Evolutionary conservation across 305 asterid species (phyloP), one percentile per base, ranked within the genome.

Genomic region (Plantago rigida): DNA sequence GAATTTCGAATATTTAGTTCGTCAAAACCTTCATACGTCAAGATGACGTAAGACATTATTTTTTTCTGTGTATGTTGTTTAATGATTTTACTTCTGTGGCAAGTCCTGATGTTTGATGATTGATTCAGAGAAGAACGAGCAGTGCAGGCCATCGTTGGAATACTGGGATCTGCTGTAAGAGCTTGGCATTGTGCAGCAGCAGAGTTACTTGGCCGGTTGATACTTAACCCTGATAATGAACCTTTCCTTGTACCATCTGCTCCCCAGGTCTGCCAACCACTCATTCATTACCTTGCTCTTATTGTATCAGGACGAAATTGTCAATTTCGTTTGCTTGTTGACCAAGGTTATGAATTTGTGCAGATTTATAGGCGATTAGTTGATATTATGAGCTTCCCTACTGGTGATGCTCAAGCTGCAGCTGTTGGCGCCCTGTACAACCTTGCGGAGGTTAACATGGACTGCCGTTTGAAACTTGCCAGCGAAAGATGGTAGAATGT

Each of bases 111-210:
- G 41, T 52, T 51, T 12, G 13, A 19, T 3, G 39, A 19, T 52
- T 19, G 29, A 51, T 68, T 44, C 79, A 91, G 98, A 63, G 94
- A 79, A 73, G 78, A 80, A 55, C 93, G 84, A 51, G 96, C 92
- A 7, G 89, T 92, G 59, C 94, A 82, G 79, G 93, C 94, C 55
- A 79, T 88, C 69, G 83, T 84, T 89, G 95, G 84, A 66, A 80
- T 92, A 73, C 80, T 92, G 66, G 94, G 87, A 59, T 92, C 98
- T 63, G 78, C 89, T 68, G 94, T 92, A 56, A 76, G 78, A 77
- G 76, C 82, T 67, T 92, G 98, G 98, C 98, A 92, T 75, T 88
- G 96, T 75, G 96, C 93, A 24, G 94, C 98, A 47, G 93, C 98
- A 1, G 96, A 92, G 67, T 77, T 92, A 61, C 79, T 88, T 46